These are phyloP conservation scores for Helenozyma rhizophorensis DNA, from an alignment of 805 yeast species.

Conservation along the genomic window DNA sequence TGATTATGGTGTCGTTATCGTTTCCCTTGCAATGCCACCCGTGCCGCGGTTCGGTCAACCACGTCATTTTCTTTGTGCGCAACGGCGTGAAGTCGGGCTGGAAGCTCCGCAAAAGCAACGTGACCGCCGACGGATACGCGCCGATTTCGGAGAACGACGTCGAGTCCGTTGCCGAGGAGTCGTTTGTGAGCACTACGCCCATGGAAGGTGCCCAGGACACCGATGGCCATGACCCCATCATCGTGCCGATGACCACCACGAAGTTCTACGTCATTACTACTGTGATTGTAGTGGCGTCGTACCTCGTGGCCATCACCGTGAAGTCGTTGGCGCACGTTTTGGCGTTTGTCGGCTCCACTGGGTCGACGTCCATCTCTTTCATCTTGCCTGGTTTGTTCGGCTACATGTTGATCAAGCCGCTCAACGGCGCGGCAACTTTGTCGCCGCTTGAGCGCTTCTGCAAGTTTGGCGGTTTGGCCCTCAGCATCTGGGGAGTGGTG, in stretches of 20 bases:
- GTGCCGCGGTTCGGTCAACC: conserved; percentile 67
- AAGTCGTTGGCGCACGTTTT: conserved; percentile 74
- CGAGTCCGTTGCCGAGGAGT: conserved; percentile 23
- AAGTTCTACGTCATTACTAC: conserved; percentile 27
- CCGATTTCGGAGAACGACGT: conserved; percentile 14
- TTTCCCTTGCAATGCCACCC: conserved; percentile 83
- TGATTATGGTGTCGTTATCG: conserved; percentile 69
- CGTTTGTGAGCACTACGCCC: conserved; percentile 41
- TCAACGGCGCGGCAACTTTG: conserved; percentile 22
- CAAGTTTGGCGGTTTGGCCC: conserved; percentile 47
- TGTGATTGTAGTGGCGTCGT: conserved; percentile 46
- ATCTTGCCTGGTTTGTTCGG: conserved; percentile 88
- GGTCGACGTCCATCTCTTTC: conserved; percentile 87
- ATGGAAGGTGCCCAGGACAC: conserved; percentile 45
- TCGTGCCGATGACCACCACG: conserved; percentile 27
- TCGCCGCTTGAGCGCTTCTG: conserved; percentile 28
- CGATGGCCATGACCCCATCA: conserved; percentile 42
- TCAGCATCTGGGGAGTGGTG: conserved; percentile 63
- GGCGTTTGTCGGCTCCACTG: conserved; percentile 89
- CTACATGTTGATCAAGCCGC: conserved; percentile 59
- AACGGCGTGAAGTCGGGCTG: conserved; percentile 24
- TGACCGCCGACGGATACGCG: conserved; percentile 22
- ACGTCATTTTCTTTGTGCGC: conserved; percentile 50
- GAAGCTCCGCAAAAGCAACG: conserved; percentile 17
- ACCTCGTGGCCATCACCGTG: conserved; percentile 60